Conservation (phyloP, 2,329 filamentous ascomycete genomes). For the Huntiella savannae region DNA sequence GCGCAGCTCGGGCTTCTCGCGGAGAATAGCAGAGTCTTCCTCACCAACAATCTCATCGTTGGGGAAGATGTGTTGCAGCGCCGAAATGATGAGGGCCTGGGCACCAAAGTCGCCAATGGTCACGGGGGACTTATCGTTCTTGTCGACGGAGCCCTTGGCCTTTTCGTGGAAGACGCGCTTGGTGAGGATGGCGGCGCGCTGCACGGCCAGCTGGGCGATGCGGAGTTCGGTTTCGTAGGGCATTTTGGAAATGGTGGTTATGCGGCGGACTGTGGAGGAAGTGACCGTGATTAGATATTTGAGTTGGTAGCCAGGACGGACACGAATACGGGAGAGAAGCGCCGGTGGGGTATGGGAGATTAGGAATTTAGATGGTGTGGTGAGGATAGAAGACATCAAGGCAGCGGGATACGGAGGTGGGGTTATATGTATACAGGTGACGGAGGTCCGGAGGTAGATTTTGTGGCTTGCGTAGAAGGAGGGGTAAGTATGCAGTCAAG, state of each 20-base stretch:
- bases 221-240: constrained; percentile 47
- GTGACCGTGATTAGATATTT: constrained; percentile 4
- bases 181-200: constrained; percentile 45
- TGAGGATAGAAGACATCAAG: no score
- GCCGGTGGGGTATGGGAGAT: not conserved
- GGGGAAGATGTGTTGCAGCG: constrained; percentile 78
- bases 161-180: constrained; percentile 50
- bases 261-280: not conserved
- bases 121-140: constrained; percentile 89
- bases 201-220: constrained; percentile 73
- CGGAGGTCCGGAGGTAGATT: no score
- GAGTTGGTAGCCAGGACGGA: no score
- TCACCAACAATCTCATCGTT: constrained; percentile 82
- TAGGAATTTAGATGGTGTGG: no score
- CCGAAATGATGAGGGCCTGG: constrained; percentile 85
- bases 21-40: constrained; percentile 71
- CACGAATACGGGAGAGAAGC: not conserved
- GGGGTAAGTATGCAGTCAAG: no score
- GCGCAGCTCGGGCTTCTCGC: constrained; percentile 48
- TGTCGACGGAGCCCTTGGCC: constrained; percentile 73
- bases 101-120: constrained; percentile 97
- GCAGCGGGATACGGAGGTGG: no score
- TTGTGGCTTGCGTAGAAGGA: no score
- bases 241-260: constrained; percentile 18
- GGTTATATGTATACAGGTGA: no score